These are phyloP conservation scores for Aspergillus glaucus DNA, from an alignment of 2,329 filamentous ascomycete species.

Conservation along the genomic window DNA sequence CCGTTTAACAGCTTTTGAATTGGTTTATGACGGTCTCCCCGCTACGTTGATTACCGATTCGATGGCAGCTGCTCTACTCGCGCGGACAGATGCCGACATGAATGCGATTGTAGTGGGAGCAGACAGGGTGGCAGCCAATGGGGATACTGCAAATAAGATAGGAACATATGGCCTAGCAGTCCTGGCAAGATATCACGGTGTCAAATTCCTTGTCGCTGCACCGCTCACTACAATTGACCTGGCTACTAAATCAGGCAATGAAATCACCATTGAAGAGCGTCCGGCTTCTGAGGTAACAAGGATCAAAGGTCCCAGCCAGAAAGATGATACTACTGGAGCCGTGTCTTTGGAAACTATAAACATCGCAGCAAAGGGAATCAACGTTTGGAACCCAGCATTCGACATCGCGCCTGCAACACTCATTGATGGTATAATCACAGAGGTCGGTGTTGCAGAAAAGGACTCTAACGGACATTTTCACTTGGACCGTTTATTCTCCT, in stretches of 20 bases:
- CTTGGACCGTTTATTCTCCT: slow-evolving; percentile 28
- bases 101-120: slow-evolving; percentile 88
- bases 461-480: slow-evolving; percentile 63
- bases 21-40: slow-evolving; percentile 89
- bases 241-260: slow-evolving; percentile 65
- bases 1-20: slow-evolving; percentile 87
- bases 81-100: slow-evolving; percentile 56
- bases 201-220: slow-evolving; percentile 92
- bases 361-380: slow-evolving; percentile 68
- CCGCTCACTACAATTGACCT: slow-evolving; percentile 92
- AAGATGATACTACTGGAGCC: slow-evolving; percentile 46
- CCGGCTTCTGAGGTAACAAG: slow-evolving; percentile 75
- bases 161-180: slow-evolving; percentile 91
- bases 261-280: slow-evolving; percentile 88
- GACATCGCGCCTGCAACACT: slow-evolving; percentile 84
- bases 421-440: slow-evolving; percentile 92
- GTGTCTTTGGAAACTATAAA: slow-evolving; percentile 58
- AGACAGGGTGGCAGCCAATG: slow-evolving; percentile 90
- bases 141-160: slow-evolving; percentile 98
- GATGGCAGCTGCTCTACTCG: slow-evolving; percentile 86
- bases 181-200: slow-evolving; percentile 76
- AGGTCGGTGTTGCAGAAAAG: slow-evolving; percentile 81
- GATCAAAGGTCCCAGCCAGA: slow-evolving; percentile 68
- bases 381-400: slow-evolving; percentile 95
- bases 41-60: slow-evolving; percentile 91